Percentiles rank a stretch among this genome's conserved stretches.
These are phyloP conservation scores for Fonsecaea pedrosoi DNA, from an alignment of 2,329 filamentous ascomycete genomes.

Conservation along the genomic window DNA sequence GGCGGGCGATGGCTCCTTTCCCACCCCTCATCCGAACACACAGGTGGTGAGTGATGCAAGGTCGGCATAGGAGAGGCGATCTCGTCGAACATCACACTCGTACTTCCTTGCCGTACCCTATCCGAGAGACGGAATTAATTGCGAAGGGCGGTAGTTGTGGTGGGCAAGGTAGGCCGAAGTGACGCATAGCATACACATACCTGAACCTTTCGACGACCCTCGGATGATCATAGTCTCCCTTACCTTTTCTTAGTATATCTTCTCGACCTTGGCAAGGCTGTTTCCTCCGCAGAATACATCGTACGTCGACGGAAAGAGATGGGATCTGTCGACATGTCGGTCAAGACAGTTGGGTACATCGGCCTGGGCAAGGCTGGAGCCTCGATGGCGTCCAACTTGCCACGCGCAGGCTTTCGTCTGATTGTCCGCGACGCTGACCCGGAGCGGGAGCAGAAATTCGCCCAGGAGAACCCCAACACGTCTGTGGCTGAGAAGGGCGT, in stretches of 20 bases:
- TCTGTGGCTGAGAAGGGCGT: slow-evolving; percentile 39
- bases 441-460: slow-evolving; percentile 76
- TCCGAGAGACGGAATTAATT: slow-evolving; percentile 7
- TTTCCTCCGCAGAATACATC: not conserved
- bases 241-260: not conserved
- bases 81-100: slow-evolving; percentile 1
- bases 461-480: slow-evolving; percentile 73
- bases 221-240: not conserved
- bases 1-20: not conserved
- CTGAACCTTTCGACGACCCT: not conserved
- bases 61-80: not conserved
- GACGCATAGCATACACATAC: not conserved
- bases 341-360: slow-evolving; percentile 44
- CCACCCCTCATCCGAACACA: not conserved
- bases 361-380: slow-evolving; percentile 46
- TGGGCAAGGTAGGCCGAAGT: not conserved
- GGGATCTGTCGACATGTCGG: slow-evolving; percentile 19
- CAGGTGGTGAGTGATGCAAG: not conserved
- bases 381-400: slow-evolving; percentile 46
- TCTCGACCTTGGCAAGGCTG: not conserved
- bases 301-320: not conserved
- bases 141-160: not conserved
- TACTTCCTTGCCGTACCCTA: not conserved
- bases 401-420: slow-evolving; percentile 44
- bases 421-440: slow-evolving; percentile 47